Evolutionary conservation across 2,329 filamentous ascomycete species (phyloP), one percentile per base, ranked within the genome.

Genomic region (Diaporthe destruens): DNA sequence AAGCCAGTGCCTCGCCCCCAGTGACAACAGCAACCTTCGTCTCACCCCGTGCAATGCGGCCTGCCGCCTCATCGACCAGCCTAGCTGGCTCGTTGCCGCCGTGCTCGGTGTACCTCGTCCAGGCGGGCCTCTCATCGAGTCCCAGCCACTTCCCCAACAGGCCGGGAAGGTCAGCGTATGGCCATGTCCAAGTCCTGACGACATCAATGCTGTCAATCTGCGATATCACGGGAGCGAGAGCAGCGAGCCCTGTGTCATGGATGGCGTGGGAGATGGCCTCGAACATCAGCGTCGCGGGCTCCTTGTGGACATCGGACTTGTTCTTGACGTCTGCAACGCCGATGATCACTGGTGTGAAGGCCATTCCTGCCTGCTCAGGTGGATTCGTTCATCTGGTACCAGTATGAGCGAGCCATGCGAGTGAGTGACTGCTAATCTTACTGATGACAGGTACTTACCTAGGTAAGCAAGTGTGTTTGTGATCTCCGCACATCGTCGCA

Each of bases 111-210:
- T 88, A 86, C 34, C 82, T 79, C 61, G 82, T 84, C 76, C 89
- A 86, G 1, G 80, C 81, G 0, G 87, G 82, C 2, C 71, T 63
- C 20, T 63, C 29, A 8, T 84, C 78, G 4, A 89, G 81, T 0
- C 82, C 83, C 3, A 92, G 79, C 49, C 82, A 85, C 51, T 85
- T 75, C 0, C 86, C 83, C 7, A 93, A 77, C 1, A 89, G 80
- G 6, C 82, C 84, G 0, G 90, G 89, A 1, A 92, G 79, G 77
- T 92, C 87, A 1, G 84, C 80, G 77, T 92, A 92, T 0, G 87
- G 86, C 90, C 90, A 92, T 0, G 90, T 91, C 90, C 90, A 93
- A 0, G 88, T 89, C 53, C 84, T 85, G 12, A 92, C 89, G 5
- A 91, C 85, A 55, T 87, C 83, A 57, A 93, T 83, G 75, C 87